Evolutionary conservation across 768 basidiomycete genomes (phyloP), one percentile per base, ranked within the genome.

Genomic region (Coprinopsis cinerea): DNA sequence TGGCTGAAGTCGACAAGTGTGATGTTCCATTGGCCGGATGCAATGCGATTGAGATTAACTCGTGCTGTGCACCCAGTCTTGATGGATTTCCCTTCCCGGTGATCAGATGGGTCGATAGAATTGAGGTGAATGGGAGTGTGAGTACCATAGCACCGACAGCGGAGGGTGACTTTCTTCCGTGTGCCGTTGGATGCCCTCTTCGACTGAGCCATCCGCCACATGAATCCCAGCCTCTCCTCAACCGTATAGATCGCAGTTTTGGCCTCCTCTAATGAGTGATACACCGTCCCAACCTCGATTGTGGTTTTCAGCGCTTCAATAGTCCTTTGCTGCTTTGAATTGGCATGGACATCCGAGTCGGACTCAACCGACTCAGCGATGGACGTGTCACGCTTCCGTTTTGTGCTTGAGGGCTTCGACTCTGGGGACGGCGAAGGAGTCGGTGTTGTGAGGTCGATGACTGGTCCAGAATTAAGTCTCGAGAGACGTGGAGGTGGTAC

Each of bases 41-140:
- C 37, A 2, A 53, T 26, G 2, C n/a, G 30, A 27, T 42, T 56
- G 14, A 59, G 41, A 42, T 65, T 63, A 9, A 62, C 59, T 47
- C 61, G 56, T 10, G 63, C 63, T 36, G 28, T 42, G 47, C 60
- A 64, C 20, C 42, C 51, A 17, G 53, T 55, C 25, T 50, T 53
- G 34, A 58, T 47, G 7, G 60, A 52, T 47, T 59, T 61, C 22
- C 55, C 55, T 13, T 30, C 32, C 7, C 49, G 48, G 48, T 56
- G 51, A 35, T 63, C 57, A 15, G 50, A 44, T 9, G 60, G 59
- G 32, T 63, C 57, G 39, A 62, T 48, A 5, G 17, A 9, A 1
- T 10, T 22, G 15, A 51, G 53, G 44, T 61, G 58, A 1, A 35
- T 47, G 2, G 53, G 51, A 1, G 25, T 53, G 17, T 43, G 32